Evolutionary conservation across 2,329 filamentous ascomycete genomes (phyloP), one percentile per base, ranked within the genome.

Genomic region (Epichloe scottii): DNA sequence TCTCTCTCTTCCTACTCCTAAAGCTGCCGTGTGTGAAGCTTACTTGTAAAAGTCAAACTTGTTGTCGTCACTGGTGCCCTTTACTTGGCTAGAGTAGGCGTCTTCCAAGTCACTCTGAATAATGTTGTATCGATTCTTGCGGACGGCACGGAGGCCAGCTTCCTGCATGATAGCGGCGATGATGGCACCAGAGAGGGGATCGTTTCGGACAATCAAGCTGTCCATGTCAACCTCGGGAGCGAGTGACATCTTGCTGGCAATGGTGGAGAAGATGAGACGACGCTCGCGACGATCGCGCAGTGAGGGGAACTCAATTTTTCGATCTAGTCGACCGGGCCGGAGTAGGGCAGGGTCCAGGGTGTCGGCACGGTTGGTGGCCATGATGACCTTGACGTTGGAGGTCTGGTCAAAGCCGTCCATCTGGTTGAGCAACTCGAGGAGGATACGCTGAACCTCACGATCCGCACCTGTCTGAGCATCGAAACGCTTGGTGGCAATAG

Each of bases 331-430:
- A 59, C 93, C 93, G 34, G 93, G 93, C 62, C 93, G 89, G 55
- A 98, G 81, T 55, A 98, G 78, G 41, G 93, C 93, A 15, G 93
- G 93, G 66, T 98, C 93, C 57, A 98, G 79, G 6, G 93, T 98
- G 69, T 97, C 93, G 58, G 93, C 91, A 67, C 93, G 86, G 76
- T 98, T 98, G 59, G 93, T 98, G 59, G 93, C 93, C 93, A 98
- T 98, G 73, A 98, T 98, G 67, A 98, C 93, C 76, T 98, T 98
- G 71, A 98, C 93, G 70, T 98, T 98, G 67, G 89, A 87, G 0
- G 89, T 95, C 71, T 98, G 93, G 69, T 98, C 93, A 74, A 98
- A 98, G 58, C 93, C 93, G 67, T 98, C 93, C 93, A 98, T 98
- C 72, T 98, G 93, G 74, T 98, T 98, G 57, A 98, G 84, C 59